phyloP scores from a whole-genome alignment of 148 eudicot genomes.

The Rhododendron ferrugineum region DNA sequence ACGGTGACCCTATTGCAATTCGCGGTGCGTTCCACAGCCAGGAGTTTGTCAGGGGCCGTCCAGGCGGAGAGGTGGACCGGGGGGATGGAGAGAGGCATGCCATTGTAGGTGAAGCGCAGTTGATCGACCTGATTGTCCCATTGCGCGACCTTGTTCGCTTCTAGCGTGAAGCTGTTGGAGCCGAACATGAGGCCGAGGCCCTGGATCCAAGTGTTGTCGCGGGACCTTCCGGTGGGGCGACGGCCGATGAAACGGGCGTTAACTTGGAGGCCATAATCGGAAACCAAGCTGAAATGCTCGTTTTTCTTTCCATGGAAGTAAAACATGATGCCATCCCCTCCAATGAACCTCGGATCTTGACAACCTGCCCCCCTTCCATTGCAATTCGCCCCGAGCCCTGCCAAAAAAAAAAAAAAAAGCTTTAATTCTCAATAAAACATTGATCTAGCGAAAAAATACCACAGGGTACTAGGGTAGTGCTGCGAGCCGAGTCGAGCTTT shows the following conservation, averaged over 20 bases:
- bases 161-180: slow-evolving; percentile 22
- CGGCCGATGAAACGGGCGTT: slow-evolving; percentile 33
- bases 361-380: slow-evolving; percentile 25
- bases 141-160: slow-evolving; percentile 17
- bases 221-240: slow-evolving; percentile 20
- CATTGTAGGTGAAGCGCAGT: slow-evolving; percentile 16
- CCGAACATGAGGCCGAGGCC: slow-evolving; percentile 28
- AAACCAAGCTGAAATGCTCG: slow-evolving; percentile 28
- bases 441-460: neutral
- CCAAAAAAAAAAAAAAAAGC: neutral
- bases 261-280: slow-evolving; percentile 28
- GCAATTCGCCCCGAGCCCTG: slow-evolving; percentile 19
- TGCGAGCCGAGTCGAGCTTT: too few relatives aligned
- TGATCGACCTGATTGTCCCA: slow-evolving; percentile 28
- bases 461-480: too few relatives aligned
- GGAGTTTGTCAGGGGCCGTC: slow-evolving; percentile 18
- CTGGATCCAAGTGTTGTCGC: slow-evolving; percentile 39
- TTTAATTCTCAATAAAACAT: too few relatives aligned
- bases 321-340: slow-evolving; percentile 36
- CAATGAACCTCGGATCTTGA: slow-evolving; percentile 32
- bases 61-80: slow-evolving; percentile 18
- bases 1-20: slow-evolving; percentile 10
- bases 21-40: slow-evolving; percentile 10
- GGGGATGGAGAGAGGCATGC: neutral
- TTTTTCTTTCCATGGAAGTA: slow-evolving; percentile 35